These are phyloP conservation scores for Xylaria sp. DNA, from an alignment of 2,329 filamentous ascomycete genomes.

Conservation along the genomic window DNA sequence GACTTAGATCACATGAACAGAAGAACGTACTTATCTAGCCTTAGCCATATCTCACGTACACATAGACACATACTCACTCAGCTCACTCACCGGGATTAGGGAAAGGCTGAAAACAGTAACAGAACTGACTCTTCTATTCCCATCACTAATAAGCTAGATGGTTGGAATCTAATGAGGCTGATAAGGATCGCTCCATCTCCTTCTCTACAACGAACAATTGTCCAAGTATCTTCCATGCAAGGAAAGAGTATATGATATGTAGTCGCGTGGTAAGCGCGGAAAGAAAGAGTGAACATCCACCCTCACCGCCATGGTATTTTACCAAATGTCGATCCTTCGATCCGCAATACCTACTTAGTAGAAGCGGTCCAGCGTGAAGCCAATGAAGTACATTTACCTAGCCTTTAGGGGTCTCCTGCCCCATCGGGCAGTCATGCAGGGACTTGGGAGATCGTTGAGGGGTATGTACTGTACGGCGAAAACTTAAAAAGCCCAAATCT, in stretches of 20 bases:
- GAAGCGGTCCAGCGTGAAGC: background rate
- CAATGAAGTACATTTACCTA: constrained; percentile 6
- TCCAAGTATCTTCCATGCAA: background rate
- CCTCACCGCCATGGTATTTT: constrained; percentile 18
- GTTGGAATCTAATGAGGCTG: background rate
- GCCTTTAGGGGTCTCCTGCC: constrained; percentile 20
- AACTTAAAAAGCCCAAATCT: constrained; percentile 12
- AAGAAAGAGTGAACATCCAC: background rate
- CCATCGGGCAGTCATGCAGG: constrained; percentile 33
- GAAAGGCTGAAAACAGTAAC: background rate
- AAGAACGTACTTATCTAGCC: background rate
- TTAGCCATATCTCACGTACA: no score
- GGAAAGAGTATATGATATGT: background rate
- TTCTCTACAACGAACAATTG: constrained; percentile 10
- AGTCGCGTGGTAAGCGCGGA: background rate
- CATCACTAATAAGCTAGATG: background rate
- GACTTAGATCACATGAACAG: background rate
- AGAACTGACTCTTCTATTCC: background rate
- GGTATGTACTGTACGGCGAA: constrained; percentile 2
- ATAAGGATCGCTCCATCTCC: constrained; percentile 28
- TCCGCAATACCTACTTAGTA: background rate
- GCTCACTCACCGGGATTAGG: background rate
- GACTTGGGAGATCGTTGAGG: constrained; percentile 25
- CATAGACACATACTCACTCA: no score
- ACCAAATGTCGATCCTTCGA: constrained; percentile 15